Evolutionary conservation across 1,284 basidiomycete genomes (phyloP), one percentile per base, ranked within the genome.

Genomic region (Fomitopsis schrenkii): DNA sequence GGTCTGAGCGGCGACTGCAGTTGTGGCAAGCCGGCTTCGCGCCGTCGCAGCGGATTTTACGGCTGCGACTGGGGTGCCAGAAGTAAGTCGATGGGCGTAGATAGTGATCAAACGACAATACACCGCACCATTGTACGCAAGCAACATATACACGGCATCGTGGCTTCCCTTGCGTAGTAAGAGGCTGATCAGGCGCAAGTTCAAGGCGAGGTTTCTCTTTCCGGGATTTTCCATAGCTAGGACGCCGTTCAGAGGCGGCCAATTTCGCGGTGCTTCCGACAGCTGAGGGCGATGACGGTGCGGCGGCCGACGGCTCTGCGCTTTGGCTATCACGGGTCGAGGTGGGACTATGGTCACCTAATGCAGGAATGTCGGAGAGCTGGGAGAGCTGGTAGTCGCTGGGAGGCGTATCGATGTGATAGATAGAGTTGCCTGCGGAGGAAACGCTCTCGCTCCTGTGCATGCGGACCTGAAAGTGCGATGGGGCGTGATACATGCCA

Each of bases 41-140:
- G 57, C 91, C 91, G 71, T 93, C 90, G 70, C 90, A 93, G 14
- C 90, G 85, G 65, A 90, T 91, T 72, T 93, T 93, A 36, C 90
- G 83, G 33, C 79, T 81, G 38, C 90, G 89, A 70, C 90, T 92
- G 65, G 41, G 30, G 59, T 14, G 35, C 26, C 28, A 50, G 58
- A 48, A 50, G 45, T 45, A 26, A 55, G 48, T 36, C 28, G 48
- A 50, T 50, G 48, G 1, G 48, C 28, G 28, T 22, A 50, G 48
- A 41, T 36, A 30, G 15, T 3, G 44, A 58, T 12, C 17, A 36
- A 41, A 33, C 55, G 35, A 58, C 55, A 36, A 63, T 53, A 64
- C 41, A 48, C 59, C 81, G 55, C 62, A 88, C 90, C 89, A 91
- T 74, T 90, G 90, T 15, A 86, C 52, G 71, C 89, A 91, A 40